These are phyloP conservation scores for Vaccinium corymbosum DNA, from an alignment of 148 eudicot genomes.

Conservation along the genomic window DNA sequence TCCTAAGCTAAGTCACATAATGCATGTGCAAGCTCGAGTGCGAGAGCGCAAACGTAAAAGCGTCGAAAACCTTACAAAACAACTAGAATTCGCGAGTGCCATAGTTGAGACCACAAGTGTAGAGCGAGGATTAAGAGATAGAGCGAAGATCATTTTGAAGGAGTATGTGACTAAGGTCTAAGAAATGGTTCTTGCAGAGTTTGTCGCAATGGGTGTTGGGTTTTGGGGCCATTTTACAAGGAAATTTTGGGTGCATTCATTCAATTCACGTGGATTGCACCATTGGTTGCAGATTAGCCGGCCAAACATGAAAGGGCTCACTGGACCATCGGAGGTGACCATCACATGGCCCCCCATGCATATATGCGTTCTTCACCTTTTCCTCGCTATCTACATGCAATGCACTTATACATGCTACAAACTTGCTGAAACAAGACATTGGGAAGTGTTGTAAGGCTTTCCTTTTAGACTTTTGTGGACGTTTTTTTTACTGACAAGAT, in stretches of 20 bases:
- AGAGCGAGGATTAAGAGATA: too few relatives aligned
- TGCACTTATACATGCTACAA: not conserved
- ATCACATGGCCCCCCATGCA: not conserved
- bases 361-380: not conserved
- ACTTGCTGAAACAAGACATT: not conserved
- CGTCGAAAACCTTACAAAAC: too few relatives aligned
- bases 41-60: too few relatives aligned
- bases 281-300: not conserved
- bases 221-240: not conserved
- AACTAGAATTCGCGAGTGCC: too few relatives aligned
- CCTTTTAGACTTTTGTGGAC: not conserved
- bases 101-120: too few relatives aligned
- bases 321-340: not conserved
- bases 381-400: conserved; percentile 1
- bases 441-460: not conserved
- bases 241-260: not conserved
- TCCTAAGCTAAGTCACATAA: too few relatives aligned
- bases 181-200: not conserved
- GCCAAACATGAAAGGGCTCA: conserved; percentile 4
- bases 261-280: conserved; percentile 1
- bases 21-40: too few relatives aligned
- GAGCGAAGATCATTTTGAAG: too few relatives aligned
- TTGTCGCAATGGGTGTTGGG: not conserved
- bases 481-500: not conserved
- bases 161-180: not conserved